These are phyloP conservation scores for Hanseniaspora singularis DNA, from an alignment of 805 yeast species.

Conservation along the genomic window DNA sequence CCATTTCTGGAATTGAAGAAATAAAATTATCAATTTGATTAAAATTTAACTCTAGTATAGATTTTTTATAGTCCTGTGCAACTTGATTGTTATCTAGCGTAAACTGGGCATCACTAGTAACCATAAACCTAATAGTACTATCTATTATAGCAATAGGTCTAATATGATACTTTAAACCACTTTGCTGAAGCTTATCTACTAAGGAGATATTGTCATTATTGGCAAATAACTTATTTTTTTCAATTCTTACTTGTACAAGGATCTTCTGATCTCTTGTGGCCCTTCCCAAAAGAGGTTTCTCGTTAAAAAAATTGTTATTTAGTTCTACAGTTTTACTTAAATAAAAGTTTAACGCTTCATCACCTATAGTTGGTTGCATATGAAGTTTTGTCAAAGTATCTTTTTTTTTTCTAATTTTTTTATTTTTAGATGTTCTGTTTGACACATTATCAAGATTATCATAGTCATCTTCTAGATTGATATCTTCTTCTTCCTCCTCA, in stretches of 20 bases:
- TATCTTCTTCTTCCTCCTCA: slow-evolving; percentile 19
- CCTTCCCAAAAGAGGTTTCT: slow-evolving; percentile 55
- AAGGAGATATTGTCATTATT: slow-evolving; percentile 26
- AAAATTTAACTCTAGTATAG: slow-evolving; percentile 27
- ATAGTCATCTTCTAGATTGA: slow-evolving; percentile 18
- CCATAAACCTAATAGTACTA: slow-evolving; percentile 64
- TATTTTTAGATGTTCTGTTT: background rate
- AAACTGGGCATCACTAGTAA: slow-evolving; percentile 79
- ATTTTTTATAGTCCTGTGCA: slow-evolving; percentile 28
- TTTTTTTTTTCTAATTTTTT: slow-evolving; percentile 3
- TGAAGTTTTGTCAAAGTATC: background rate
- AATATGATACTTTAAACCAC: slow-evolving; percentile 29
- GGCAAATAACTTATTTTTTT: slow-evolving; percentile 24
- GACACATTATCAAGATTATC: slow-evolving; percentile 11
- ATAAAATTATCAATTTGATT: slow-evolving; percentile 24
- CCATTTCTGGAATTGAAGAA: slow-evolving; percentile 30
- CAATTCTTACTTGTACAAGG: slow-evolving; percentile 47
- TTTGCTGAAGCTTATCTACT: slow-evolving; percentile 2
- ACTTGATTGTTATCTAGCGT: slow-evolving; percentile 46
- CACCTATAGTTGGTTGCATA: slow-evolving; percentile 19
- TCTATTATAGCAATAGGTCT: slow-evolving; percentile 58
- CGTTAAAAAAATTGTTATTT: slow-evolving; percentile 26
- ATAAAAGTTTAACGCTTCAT: slow-evolving; percentile 23
- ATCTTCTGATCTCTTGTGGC: slow-evolving; percentile 44
- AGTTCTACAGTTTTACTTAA: slow-evolving; percentile 31